Conservation (phyloP, 306 rosid genomes). For the Lathyrus oleraceus region DNA sequence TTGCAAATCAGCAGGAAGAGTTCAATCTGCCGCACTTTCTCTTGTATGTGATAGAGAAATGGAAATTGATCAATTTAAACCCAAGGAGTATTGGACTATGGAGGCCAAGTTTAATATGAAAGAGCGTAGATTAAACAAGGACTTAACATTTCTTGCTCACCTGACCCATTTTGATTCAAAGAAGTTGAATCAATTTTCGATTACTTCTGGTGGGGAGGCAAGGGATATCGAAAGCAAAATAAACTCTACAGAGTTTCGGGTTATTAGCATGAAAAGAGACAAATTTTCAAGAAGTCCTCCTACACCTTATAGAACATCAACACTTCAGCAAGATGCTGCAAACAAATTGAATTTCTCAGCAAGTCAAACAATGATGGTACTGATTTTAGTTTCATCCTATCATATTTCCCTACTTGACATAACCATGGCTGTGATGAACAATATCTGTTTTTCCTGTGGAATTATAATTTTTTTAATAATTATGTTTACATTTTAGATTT, state of each 20-base stretch:
- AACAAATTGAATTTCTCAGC: slow-evolving; percentile 77
- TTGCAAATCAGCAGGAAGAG: slow-evolving; percentile 97
- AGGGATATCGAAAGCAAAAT: slow-evolving; percentile 53
- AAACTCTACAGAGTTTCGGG: slow-evolving; percentile 51
- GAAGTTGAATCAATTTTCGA: slow-evolving; percentile 77
- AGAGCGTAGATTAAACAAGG: slow-evolving; percentile 33
- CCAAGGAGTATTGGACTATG: slow-evolving; percentile 80
- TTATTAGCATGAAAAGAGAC: slow-evolving; percentile 56
- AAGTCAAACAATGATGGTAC: slow-evolving; percentile 80
- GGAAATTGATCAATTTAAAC: slow-evolving; percentile 84
- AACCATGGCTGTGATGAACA: slow-evolving; percentile 13
- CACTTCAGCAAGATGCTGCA: slow-evolving; percentile 99
- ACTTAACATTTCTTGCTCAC: slow-evolving; percentile 55
- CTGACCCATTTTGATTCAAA: slow-evolving; percentile 70
- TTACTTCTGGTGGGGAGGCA: slow-evolving; percentile 63
- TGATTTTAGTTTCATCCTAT: slow-evolving; percentile 26
- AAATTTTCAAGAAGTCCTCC: slow-evolving; percentile 82
- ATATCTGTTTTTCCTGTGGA: slow-evolving; percentile 26
- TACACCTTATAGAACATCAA: slow-evolving; percentile 87
- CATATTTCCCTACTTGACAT: slow-evolving; percentile 12
- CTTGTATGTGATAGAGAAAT: slow-evolving; percentile 91
- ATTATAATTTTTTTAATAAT: background rate
- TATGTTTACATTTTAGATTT: slow-evolving; percentile 5
- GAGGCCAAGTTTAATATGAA: slow-evolving; percentile 50
- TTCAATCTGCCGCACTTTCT: slow-evolving; percentile 96